Conservation (phyloP, 2,329 filamentous ascomycete species). For the Achaetomium macrosporum region DNA sequence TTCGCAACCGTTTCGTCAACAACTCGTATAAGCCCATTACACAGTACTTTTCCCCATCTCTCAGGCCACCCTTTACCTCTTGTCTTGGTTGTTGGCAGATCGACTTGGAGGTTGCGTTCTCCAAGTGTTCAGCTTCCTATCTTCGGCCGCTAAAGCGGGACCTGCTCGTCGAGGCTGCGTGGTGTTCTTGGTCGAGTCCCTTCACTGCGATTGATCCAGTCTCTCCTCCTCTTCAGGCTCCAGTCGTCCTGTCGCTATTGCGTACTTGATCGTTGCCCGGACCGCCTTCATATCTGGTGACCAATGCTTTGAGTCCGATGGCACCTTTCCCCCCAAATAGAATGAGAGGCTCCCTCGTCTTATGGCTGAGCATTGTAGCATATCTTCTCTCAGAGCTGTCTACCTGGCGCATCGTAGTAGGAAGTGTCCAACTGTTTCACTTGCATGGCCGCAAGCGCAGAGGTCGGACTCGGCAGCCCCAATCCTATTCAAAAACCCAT, state of each 20-base stretch:
- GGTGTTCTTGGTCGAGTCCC: conserved; percentile 1
- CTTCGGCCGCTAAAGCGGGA: conserved; percentile 6
- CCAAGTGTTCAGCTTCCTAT: conserved; percentile 8
- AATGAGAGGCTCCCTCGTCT: conserved; percentile 8
- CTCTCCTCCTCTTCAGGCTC: conserved; percentile 6
- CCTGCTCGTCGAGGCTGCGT: neutral
- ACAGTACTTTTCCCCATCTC: too few relatives aligned
- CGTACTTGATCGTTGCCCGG: conserved; percentile 14
- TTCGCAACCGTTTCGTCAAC: too few relatives aligned
- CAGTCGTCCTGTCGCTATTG: conserved; percentile 11
- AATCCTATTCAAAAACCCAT: too few relatives aligned
- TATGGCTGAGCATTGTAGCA: conserved; percentile 3
- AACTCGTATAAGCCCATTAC: too few relatives aligned
- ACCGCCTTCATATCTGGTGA: conserved; percentile 12
- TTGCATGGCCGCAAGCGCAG: too few relatives aligned
- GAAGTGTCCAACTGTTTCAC: too few relatives aligned
- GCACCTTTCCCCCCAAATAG: conserved; percentile 11
- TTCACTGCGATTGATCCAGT: conserved; percentile 8
- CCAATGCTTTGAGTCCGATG: conserved; percentile 12
- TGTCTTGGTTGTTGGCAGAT: too few relatives aligned
- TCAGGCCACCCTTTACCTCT: too few relatives aligned
- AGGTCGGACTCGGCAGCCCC: too few relatives aligned
- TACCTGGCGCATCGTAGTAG: conserved; percentile 8
- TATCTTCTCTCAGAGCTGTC: conserved; percentile 7
- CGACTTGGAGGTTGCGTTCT: conserved; percentile 3